These are phyloP conservation scores for Blastobotrys aristatus DNA, from an alignment of 1,139 yeast genomes.

Conservation along the genomic window DNA sequence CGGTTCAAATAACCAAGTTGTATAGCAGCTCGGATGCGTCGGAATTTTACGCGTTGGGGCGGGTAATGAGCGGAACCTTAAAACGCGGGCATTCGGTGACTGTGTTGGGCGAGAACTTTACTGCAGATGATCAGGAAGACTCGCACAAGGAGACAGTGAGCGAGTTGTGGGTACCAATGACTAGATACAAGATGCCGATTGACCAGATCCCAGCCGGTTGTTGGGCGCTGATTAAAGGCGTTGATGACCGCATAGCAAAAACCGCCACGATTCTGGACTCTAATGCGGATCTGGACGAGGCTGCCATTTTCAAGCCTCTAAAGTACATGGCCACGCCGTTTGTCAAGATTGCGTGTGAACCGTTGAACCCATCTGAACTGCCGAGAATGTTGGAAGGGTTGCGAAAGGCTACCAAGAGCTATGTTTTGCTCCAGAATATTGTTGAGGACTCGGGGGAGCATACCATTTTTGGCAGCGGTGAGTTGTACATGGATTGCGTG, in stretches of 20 bases:
- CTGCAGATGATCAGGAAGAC: constrained; percentile 52
- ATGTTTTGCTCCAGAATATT: constrained; percentile 58
- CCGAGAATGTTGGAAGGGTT: constrained; percentile 69
- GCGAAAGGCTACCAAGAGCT: constrained; percentile 55
- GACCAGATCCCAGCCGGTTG: constrained; percentile 57
- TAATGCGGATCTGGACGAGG: constrained; percentile 26
- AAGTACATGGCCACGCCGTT: constrained; percentile 52
- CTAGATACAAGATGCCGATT: constrained; percentile 61
- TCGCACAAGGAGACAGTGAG: constrained; percentile 39
- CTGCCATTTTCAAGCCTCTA: constrained; percentile 40
- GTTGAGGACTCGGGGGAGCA: constrained; percentile 92
- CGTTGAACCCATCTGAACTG: constrained; percentile 70
- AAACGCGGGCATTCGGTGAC: constrained; percentile 44
- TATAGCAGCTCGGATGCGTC: constrained; percentile 48
- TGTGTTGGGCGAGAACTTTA: constrained; percentile 54
- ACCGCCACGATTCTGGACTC: constrained; percentile 49
- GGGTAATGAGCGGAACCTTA: constrained; percentile 59
- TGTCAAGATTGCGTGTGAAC: constrained; percentile 79
- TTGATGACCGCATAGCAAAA: constrained; percentile 51
- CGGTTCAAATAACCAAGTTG: constrained; percentile 60
- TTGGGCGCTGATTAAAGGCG: constrained; percentile 62
- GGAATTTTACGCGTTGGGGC: constrained; percentile 49
- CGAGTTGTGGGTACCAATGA: constrained; percentile 59
- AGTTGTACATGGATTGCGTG: constrained; percentile 77
- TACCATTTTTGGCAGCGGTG: constrained; percentile 78